phyloP scores from a whole-genome alignment of 108 stramenopile genomes.

The Parmales sp. region DNA sequence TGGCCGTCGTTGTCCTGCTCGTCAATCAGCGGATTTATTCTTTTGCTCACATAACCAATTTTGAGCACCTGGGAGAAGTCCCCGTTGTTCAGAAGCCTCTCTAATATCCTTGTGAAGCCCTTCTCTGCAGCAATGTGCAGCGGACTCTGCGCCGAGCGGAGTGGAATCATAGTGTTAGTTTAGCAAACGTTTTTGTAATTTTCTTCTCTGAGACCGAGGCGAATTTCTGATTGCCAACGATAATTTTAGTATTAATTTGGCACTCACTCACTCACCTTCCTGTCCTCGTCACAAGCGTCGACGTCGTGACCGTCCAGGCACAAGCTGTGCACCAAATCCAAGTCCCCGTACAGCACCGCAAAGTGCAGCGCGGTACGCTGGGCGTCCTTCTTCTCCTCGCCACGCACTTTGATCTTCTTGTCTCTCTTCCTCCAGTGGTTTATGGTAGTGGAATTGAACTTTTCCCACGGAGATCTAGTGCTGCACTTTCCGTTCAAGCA shows the following conservation, averaged over 20 bases:
- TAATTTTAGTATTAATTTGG: too few species aligned
- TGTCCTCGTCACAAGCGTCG: constrained; percentile 4
- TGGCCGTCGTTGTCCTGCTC: constrained; percentile 1
- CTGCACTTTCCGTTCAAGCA: constrained; percentile 7
- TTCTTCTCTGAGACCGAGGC: too few species aligned
- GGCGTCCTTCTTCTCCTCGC: background rate
- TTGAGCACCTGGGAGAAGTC: background rate
- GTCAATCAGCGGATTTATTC: constrained; percentile 1
- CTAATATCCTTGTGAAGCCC: constrained; percentile 3
- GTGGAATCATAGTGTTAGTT: too few species aligned
- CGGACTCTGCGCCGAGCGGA: too few species aligned
- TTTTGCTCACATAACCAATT: constrained; percentile 3
- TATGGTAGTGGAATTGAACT: background rate
- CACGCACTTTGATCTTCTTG: background rate
- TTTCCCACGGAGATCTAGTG: background rate
- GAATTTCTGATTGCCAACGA: too few species aligned
- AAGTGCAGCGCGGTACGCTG: constrained; percentile 20
- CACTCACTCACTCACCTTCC: too few species aligned
- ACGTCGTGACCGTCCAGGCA: constrained; percentile 13
- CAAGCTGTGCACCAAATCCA: constrained; percentile 20
- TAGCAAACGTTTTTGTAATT: too few species aligned
- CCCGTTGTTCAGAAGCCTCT: constrained; percentile 7
- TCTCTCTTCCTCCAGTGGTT: constrained; percentile 6
- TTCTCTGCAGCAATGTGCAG: constrained; percentile 5
- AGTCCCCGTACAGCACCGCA: constrained; percentile 28